phyloP scores from a whole-genome alignment of 352 stramenopile genomes.

The Thalassiosira ordinaria region DNA sequence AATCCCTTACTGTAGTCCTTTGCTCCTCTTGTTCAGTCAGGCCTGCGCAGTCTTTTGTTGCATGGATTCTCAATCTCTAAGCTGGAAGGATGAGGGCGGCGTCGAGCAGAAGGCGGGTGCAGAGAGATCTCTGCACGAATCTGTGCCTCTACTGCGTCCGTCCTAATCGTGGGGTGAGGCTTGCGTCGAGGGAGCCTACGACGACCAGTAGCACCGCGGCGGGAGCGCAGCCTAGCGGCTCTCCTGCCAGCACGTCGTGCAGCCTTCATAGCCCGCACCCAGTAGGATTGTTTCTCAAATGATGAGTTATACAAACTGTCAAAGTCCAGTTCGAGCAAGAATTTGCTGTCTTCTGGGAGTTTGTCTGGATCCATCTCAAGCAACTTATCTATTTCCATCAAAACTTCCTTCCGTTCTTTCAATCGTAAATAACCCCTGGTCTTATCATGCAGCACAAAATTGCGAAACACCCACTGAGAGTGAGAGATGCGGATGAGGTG shows the following conservation, averaged over 20 bases:
- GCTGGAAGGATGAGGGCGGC: not conserved
- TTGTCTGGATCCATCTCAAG: not conserved
- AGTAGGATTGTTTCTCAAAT: not conserved
- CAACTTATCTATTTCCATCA: not conserved
- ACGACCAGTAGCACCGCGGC: not conserved
- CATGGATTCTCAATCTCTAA: not conserved
- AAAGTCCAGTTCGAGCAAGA: not conserved
- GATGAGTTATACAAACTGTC: not conserved
- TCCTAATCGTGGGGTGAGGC: too few species aligned
- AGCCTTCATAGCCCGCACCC: not conserved
- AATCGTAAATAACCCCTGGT: not conserved
- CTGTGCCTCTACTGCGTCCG: too few species aligned
- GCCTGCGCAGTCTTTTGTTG: not conserved
- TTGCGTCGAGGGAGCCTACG: too few species aligned
- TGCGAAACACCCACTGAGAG: conserved; percentile 24
- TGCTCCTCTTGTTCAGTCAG: too few species aligned
- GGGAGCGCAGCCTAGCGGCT: not conserved
- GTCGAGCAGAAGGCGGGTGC: too few species aligned
- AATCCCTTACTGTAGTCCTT: too few species aligned
- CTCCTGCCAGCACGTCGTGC: not conserved
- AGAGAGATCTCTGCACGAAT: too few species aligned
- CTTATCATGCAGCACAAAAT: conserved; percentile 26
- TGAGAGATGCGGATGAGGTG: conserved; percentile 23
- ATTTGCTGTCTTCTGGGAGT: not conserved
- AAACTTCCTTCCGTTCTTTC: not conserved